Evolutionary conservation across 257 asterid species (phyloP), one percentile per base, ranked within the genome.

Genomic region (Lycium barbarum): DNA sequence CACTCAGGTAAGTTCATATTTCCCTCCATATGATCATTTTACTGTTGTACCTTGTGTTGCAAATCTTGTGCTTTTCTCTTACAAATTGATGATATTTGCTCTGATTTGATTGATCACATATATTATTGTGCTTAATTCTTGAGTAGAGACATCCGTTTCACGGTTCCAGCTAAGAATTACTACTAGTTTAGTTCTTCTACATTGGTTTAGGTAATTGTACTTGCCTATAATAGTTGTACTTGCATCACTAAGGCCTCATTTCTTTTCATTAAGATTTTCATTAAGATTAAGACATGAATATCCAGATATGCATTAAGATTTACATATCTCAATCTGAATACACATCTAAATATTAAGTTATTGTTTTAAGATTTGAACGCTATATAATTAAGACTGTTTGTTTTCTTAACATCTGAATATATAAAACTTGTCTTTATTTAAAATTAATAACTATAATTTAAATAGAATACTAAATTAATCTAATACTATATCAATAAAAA

Each of bases 1-100:
- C 35, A 38, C 81, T 80, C 97, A 93, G 97, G 97, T 91, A 58
- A 40, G 22, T 67, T 68, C 22, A 7, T 14, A 6, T 67, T 47
- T 47, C 57, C 43, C 40, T 74, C 43, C 36, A 6, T 74, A 47
- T 47, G 61, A 0, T 74, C n/a, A 0, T 40, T 40, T 3, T 71
- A 71, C 17, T 71, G 8, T 9, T 74, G 81, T 74, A 49, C 11
- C n/a, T 47, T 73, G 40, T 47, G 59, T 17, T 47, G 61, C 80
- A 73, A n/a, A 54, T 17, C 5, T 72, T 72, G 5, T 7, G 13
- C 13, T 9, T 15, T 35, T 36, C 18, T 36, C 15, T 53, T 53
- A 53, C 11, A 15, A 12, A 53, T 7, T 33, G 45, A 67, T 67
- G 74, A 38, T 22, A 3, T 7, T 68, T 38, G 26, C 14, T 38